Conservation (phyloP, 169 alveolate genomes). For the Cryptosporidium meleagridis region DNA sequence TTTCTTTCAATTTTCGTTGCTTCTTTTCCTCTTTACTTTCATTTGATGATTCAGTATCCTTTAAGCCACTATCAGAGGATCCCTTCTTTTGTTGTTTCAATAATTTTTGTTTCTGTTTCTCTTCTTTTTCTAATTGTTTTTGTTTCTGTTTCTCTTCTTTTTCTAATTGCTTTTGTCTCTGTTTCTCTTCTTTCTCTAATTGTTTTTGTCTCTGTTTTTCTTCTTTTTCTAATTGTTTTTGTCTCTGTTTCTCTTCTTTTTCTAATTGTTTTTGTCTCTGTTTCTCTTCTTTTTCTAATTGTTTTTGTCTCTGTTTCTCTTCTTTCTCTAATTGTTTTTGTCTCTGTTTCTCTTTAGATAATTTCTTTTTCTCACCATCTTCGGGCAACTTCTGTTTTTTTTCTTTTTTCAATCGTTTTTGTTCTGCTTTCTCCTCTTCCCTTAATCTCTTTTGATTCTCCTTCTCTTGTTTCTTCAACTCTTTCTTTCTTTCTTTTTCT, state of each 20-base stretch:
- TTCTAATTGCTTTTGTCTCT: background rate
- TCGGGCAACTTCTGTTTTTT: too few relatives aligned
- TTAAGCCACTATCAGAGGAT: background rate
- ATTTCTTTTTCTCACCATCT: too few relatives aligned
- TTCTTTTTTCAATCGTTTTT: background rate
- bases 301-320: background rate
- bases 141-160: background rate
- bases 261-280: background rate
- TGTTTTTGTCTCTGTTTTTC: background rate
- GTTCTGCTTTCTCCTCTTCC: background rate
- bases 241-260: background rate
- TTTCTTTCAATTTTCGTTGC: background rate
- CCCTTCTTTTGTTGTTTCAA: background rate
- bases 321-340: background rate
- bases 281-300: background rate
- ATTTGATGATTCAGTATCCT: background rate
- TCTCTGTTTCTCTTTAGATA: background rate
- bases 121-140: background rate
- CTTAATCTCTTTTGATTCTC: background rate
- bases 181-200: background rate
- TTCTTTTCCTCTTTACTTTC: background rate
- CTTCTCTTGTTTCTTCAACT: background rate
- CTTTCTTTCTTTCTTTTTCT: background rate
- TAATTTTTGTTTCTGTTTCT: background rate
- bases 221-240: background rate